phyloP scores from a whole-genome alignment of 2,329 filamentous ascomycete genomes.

The Coleophoma eucalyptorum region DNA sequence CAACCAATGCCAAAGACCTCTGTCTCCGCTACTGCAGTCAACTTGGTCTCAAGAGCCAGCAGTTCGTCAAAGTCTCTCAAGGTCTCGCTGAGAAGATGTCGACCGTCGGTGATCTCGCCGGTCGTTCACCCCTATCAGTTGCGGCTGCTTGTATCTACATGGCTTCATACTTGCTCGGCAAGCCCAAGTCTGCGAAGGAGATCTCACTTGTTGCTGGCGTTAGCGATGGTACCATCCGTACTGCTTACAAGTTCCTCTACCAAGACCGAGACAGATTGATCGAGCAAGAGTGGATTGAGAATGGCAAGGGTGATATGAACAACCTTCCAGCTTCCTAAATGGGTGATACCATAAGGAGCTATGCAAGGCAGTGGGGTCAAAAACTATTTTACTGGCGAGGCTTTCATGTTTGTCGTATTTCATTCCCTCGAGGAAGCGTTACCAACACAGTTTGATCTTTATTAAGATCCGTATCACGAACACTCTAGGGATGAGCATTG shows the following conservation, averaged over 20 bases:
- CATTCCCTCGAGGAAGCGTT: neutral
- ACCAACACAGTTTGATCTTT: too few species aligned
- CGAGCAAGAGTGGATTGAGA: conserved; percentile 68
- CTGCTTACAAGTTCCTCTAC: conserved; percentile 88
- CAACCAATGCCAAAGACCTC: conserved; percentile 78
- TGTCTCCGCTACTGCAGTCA: conserved; percentile 87
- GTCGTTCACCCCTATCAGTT: conserved; percentile 88
- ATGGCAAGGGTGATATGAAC: conserved; percentile 66
- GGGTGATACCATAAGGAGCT: conserved; percentile 21
- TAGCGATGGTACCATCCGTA: conserved; percentile 95
- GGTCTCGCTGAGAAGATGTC: conserved; percentile 76
- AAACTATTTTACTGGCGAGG: too few species aligned
- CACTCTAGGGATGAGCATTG: neutral
- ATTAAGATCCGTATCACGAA: too few species aligned
- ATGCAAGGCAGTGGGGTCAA: too few species aligned
- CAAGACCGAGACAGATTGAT: conserved; percentile 70
- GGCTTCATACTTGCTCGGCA: conserved; percentile 81
- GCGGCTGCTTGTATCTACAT: conserved; percentile 97
- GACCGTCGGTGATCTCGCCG: conserved; percentile 72
- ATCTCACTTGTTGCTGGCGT: conserved; percentile 84
- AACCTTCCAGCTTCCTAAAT: conserved; percentile 54
- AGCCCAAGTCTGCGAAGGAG: conserved; percentile 76
- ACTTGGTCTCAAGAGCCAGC: conserved; percentile 68
- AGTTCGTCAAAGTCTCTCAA: conserved; percentile 76
- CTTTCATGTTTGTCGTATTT: neutral